These are phyloP conservation scores for Lantana camara DNA, from an alignment of 257 asterid genomes.

Conservation along the genomic window DNA sequence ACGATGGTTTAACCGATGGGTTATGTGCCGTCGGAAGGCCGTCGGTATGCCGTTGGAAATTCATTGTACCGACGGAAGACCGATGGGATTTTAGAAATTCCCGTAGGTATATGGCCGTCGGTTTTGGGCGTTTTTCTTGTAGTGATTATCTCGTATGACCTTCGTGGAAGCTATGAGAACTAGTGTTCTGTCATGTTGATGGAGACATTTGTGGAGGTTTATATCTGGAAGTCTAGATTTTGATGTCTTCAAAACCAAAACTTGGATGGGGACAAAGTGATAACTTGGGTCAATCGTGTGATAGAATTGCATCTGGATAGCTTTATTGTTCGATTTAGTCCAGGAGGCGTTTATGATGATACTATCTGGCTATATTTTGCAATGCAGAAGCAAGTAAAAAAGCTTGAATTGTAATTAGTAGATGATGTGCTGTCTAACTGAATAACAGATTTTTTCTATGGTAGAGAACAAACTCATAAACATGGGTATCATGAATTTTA, in stretches of 20 bases:
- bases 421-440: neutral
- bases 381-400: neutral
- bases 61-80: no score
- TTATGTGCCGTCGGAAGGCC: no score
- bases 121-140: no score
- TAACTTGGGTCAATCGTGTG: no score
- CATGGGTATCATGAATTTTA: neutral
- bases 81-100: no score
- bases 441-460: neutral
- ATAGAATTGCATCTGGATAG: no score
- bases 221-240: neutral
- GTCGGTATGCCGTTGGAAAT: no score
- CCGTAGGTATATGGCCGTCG: no score
- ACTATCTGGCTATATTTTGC: conserved; percentile 4
- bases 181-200: conserved; percentile 13
- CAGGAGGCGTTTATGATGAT: neutral
- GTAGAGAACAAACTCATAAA: neutral
- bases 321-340: no score
- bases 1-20: no score
- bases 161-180: conserved; percentile 21
- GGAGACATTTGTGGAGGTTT: conserved; percentile 16
- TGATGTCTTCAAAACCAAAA: no score
- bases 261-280: no score
- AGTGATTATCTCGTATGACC: conserved; percentile 10
- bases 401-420: neutral